These are phyloP conservation scores for Citeromyces siamensis DNA, from an alignment of 1,139 yeast species.

Conservation along the genomic window DNA sequence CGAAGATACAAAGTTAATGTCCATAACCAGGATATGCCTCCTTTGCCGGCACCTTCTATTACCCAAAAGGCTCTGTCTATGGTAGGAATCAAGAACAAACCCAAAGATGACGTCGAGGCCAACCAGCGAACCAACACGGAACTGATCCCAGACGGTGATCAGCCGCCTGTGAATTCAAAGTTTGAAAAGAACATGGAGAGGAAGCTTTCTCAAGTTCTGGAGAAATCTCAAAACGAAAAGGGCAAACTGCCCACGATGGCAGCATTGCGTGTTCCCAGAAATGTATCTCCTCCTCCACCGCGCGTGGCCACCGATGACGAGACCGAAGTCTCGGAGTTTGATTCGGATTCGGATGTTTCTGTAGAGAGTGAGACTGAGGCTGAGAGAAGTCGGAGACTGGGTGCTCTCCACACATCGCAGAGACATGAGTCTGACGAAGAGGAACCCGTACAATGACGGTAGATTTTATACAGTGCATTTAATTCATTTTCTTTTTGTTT, in stretches of 20 bases:
- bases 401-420: slow-evolving; percentile 54
- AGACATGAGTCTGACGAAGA: slow-evolving; percentile 52
- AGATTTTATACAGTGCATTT: neutral
- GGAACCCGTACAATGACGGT: slow-evolving; percentile 14
- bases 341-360: neutral
- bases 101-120: slow-evolving; percentile 10
- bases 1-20: slow-evolving; percentile 65
- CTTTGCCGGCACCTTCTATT: too few relatives aligned
- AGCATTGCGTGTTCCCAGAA: too few relatives aligned
- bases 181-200: too few relatives aligned
- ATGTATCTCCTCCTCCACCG: neutral
- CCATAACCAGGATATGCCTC: too few relatives aligned
- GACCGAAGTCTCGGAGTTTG: too few relatives aligned
- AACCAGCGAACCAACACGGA: slow-evolving; percentile 5
- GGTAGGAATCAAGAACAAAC: slow-evolving; percentile 31
- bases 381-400: slow-evolving; percentile 66
- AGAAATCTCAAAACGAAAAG: too few relatives aligned
- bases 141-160: slow-evolving; percentile 4
- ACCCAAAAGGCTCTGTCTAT: slow-evolving; percentile 37
- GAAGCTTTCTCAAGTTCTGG: too few relatives aligned
- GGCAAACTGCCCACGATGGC: too few relatives aligned
- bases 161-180: neutral
- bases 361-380: slow-evolving; percentile 35
- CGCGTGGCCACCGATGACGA: neutral
- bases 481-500: neutral